Evolutionary conservation across 2,329 filamentous ascomycete species (phyloP), one percentile per base, ranked within the genome.

Genomic region (Camillea tinctor): DNA sequence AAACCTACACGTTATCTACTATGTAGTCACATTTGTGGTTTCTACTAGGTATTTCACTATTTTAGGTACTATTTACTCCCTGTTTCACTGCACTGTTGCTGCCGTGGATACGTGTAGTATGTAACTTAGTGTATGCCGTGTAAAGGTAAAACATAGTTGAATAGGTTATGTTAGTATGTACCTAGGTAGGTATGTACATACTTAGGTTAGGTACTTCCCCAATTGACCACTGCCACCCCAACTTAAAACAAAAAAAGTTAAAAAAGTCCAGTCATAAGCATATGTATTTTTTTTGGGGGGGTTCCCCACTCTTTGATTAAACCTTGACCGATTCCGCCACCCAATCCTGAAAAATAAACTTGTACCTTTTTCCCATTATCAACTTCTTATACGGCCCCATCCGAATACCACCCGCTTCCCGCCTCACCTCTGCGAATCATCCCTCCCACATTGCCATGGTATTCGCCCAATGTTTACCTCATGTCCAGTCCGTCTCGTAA

Each of bases 391-490:
- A 55, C 54, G 54, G 54, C 22, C 17, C 21, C 54, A 49, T 55
- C 44, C 61, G 56, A 63, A 62, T 61, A 61, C 62, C 57, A 60
- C 55, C 64, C 60, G 59, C 58, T 17, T 52, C 49, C 49, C 56
- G 19, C 48, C 36, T 23, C 19, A n/a, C 54, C 59, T 56, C 64
- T 63, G 64, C 66, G 64, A 68, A 68, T 68, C 63, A 64, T 64
- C 59, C 58, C 55, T 64, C 60, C 59, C 64, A 65, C 63, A 69
- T 55, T 68, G 64, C 65, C 66, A 68, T 67, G 66, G 64, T 66
- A 67, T 68, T 70, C 65, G 77, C 79, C 80, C 79, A 75, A 85
- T 85, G 83, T 81, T 76, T 75, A 76, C 77, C 81, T 80, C 82
- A 85, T 85, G 83, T 85, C 81, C 76, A 81, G 74, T 72, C 76